Evolutionary conservation across 371 early-diverging fungal genomes (phyloP), one percentile per base, ranked within the genome.

Genomic region (Rhizopus stolonifer): DNA sequence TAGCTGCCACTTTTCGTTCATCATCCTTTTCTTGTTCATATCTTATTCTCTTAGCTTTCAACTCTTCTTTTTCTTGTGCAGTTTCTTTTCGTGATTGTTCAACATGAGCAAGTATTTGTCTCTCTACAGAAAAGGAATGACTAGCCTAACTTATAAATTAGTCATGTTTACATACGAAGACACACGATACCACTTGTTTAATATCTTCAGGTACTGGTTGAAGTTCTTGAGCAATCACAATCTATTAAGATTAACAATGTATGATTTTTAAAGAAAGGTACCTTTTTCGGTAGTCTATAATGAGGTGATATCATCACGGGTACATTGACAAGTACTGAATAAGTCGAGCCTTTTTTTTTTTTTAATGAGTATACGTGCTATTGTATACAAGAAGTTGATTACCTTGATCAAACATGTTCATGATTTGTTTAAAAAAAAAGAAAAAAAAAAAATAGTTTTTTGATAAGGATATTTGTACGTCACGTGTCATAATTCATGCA

Each of bases 271-370:
- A 46, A 8, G 18, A 21, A 13, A 21, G 15, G 36, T 64, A 77
- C 80, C 61, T 76, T 74, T 54, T 77, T 69, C 31, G 79, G 76
- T 40, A 74, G 54, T 39, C 55, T 67, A 38, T 77, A 81, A 15
- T 67, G 75, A 17, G 77, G 74, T 25, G 81, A 77, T 22, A 70
- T 69, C 74, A 81, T 81, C 21, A 78, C 64, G 21, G 81, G 81
- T 14, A 81, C 67, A 62, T 74, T 70, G 36, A 72, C 73, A 21
- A 74, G 46, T 33, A 77, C 64, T 39, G 81, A 63, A 60, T 81
- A 81, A 21, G 65, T 73, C 18, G 76, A 75, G 17, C 75, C 75
- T 75, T 31, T 29, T 50, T 8, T 21, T 8, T 56, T 14, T 43
- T 11, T 36, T 36, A 36, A 11, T 29, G n/a, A n/a, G n/a, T 10